These are phyloP conservation scores for Onygenales sp. DNA, from an alignment of 2,329 filamentous ascomycete species.

Conservation along the genomic window DNA sequence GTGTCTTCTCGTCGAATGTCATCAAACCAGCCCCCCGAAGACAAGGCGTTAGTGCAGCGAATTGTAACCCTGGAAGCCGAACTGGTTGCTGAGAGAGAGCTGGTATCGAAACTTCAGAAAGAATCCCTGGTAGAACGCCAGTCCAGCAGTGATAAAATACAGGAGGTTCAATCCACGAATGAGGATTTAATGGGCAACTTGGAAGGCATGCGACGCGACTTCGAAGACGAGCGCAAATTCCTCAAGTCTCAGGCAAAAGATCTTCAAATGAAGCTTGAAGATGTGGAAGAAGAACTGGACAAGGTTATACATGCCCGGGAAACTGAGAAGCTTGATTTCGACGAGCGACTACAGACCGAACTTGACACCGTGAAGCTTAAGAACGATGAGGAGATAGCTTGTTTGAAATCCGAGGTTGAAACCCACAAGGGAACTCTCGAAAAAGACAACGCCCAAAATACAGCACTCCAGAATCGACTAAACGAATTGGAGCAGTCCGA, in stretches of 20 bases:
- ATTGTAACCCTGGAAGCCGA: conserved; percentile 67
- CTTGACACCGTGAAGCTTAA: conserved; percentile 53
- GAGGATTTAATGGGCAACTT: conserved; percentile 91
- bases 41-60: conserved; percentile 53
- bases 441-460: conserved; percentile 28
- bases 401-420: conserved; percentile 50
- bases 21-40: conserved; percentile 49
- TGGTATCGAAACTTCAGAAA: conserved; percentile 56
- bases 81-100: conserved; percentile 62
- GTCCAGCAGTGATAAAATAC: conserved; percentile 56
- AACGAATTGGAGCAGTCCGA: conserved; percentile 43
- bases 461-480: conserved; percentile 43
- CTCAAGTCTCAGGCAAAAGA: conserved; percentile 71
- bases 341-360: conserved; percentile 63
- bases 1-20: conserved; percentile 53
- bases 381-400: conserved; percentile 45
- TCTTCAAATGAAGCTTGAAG: conserved; percentile 69
- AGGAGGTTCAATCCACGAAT: conserved; percentile 86
- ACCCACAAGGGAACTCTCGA: conserved; percentile 43
- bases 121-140: conserved; percentile 54
- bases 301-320: conserved; percentile 73
- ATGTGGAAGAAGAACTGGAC: conserved; percentile 87
- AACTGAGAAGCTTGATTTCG: conserved; percentile 63
- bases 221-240: conserved; percentile 71
- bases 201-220: conserved; percentile 83